Evolutionary conservation across 169 alveolate species (phyloP).

Genomic region (Theileria sp.): DNA sequence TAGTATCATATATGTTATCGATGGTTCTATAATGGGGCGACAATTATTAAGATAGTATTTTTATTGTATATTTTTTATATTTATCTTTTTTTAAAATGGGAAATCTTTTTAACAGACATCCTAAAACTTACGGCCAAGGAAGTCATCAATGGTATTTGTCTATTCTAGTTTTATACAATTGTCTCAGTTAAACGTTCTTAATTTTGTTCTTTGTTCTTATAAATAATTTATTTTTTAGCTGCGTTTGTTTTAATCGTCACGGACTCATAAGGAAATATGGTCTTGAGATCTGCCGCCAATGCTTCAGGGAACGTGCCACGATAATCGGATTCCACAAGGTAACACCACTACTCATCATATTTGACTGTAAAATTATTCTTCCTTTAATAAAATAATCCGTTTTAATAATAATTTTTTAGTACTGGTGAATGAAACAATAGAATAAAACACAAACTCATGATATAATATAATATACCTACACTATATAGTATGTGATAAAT

Average conservation of each 20-base stretch:
- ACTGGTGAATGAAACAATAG: neutral
- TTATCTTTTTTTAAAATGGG: constrained; percentile 38
- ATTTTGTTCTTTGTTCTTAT: neutral
- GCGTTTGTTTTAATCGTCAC: constrained; percentile 95
- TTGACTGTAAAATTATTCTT: neutral
- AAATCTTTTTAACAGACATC: constrained; percentile 58
- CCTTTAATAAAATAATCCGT: neutral
- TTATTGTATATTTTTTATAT: neutral
- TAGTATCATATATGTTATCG: neutral
- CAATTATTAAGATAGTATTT: neutral
- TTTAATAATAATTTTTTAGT: neutral
- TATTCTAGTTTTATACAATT: neutral
- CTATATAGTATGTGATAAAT: neutral
- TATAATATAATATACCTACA: neutral
- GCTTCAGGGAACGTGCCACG: constrained; percentile 97
- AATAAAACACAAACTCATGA: neutral
- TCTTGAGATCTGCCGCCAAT: constrained; percentile 95
- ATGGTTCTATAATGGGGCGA: neutral
- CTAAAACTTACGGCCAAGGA: constrained; percentile 66
- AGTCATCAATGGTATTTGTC: constrained; percentile 64
- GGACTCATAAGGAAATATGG: constrained; percentile 98
- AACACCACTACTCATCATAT: constrained; percentile 4
- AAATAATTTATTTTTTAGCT: constrained; percentile 80
- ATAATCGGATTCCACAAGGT: constrained; percentile 90
- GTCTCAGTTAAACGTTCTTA: neutral